Evolutionary conservation across 2,329 filamentous ascomycete genomes (phyloP), one percentile per base, ranked within the genome.

Genomic region (Phyllosticta citrichinensis): DNA sequence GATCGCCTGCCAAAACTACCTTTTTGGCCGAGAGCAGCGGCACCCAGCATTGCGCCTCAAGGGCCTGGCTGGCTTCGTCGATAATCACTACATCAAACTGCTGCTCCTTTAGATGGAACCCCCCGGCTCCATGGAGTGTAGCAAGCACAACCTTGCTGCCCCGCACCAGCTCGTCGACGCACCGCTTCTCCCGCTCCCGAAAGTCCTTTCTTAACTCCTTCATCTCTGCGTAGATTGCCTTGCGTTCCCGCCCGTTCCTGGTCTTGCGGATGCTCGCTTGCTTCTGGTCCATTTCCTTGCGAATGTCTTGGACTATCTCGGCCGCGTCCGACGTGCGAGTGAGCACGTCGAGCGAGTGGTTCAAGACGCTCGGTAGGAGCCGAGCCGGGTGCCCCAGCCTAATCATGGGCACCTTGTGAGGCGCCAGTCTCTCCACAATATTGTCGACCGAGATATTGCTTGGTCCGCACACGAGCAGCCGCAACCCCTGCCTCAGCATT

Each of bases 361-460:
- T 87, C 35, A 97, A 74, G 0, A 99, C 91, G 0, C 89, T 91
- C 0, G 92, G 92, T 0, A 99, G 80, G 25, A 99, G 81, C 20
- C 94, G 86, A 1, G 94, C 94, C 0, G 94, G 94, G 73, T 99
- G 94, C 1, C 94, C 94, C 0, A 99, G 83, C 1, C 94, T 87
- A 40, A 97, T 83, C 68, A 97, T 91, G 0, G 91, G 87, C 1
- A 97, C 81, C 68, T 91, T 91, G 73, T 92, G 88, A 0, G 89
- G 85, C 1, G 91, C 85, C 1, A 97, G 82, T 8, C 94, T 86
- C 75, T 99, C 94, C 9, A 97, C 92, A 62, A 99, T 96, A 70
- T 99, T 99, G 80, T 99, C 94, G 1, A 99, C 94, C 0, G 91
- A 94, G 67, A 99, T 92, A 71, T 99, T 99, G 30, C 91, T 96